Percentiles rank a stretch among this genome's conserved stretches.
Conservation (phyloP, 495 filamentous ascomycete genomes). For the Xylaria longipes region DNA sequence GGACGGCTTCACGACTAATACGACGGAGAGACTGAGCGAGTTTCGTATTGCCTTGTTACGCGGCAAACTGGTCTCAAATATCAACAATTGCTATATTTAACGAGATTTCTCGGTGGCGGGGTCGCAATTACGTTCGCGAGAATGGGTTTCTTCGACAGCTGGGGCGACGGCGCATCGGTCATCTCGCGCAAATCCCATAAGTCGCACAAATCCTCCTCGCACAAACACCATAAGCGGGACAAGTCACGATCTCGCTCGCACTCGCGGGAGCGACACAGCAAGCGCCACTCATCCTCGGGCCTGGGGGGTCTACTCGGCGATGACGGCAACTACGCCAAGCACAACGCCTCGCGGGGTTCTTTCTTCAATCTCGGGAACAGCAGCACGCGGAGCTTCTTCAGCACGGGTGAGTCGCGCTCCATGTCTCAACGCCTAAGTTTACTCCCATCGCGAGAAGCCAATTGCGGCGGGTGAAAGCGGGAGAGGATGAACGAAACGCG, state of each 20-base stretch:
- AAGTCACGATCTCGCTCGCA: conserved; percentile 40
- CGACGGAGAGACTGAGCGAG: neutral
- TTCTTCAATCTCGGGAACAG: conserved; percentile 60
- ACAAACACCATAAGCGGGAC: conserved; percentile 34
- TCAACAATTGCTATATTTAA: neutral
- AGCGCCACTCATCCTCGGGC: conserved; percentile 42
- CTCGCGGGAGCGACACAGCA: conserved; percentile 32
- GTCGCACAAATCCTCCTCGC: conserved; percentile 31
- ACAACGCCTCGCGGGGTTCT: conserved; percentile 55
- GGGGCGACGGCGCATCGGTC: conserved; percentile 50
- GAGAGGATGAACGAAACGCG: neutral
- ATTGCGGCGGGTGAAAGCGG: neutral
- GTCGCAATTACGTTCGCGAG: neutral
- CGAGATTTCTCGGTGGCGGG: neutral
- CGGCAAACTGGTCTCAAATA: neutral
- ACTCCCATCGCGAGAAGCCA: neutral
- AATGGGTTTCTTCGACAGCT: conserved; percentile 52
- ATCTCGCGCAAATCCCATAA: conserved; percentile 48
- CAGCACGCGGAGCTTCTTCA: conserved; percentile 52
- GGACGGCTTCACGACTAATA: neutral
- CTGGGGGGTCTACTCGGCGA: conserved; percentile 41
- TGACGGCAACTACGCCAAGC: conserved; percentile 41
- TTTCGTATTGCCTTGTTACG: neutral
- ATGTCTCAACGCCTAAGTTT: conserved; percentile 41
- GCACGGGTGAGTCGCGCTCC: conserved; percentile 42